Evolutionary conservation across 352 stramenopile species (phyloP), one percentile per base, ranked within the genome.

Genomic region (Globisporangium paroecandrum): DNA sequence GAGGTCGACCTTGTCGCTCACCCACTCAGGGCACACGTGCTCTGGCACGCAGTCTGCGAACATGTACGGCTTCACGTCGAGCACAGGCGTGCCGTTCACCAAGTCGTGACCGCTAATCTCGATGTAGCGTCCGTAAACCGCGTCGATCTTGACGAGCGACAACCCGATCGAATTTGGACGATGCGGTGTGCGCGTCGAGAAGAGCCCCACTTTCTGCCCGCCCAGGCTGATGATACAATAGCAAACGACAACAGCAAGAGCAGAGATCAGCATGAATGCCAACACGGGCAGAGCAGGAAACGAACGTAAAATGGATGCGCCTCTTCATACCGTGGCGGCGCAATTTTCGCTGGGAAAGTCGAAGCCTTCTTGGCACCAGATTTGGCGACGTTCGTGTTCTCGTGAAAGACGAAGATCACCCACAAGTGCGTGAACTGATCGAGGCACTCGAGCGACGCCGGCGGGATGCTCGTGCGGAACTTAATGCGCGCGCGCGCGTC

Each of bases 41-140:
- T 77, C 77, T 3, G 68, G 63, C 7, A 95, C 76, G 58, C 77
- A 84, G 75, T 96, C 88, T 43, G 87, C 87, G 13, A 86, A 85
- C 51, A 99, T 97, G 74, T 98, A 99, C 10, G 98, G 98, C 78
- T 99, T 99, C 59, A 99, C 93, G 73, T 99, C 98, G 22, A 99
- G 78, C 36, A 99, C 89, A 0, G 98, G 98, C 25, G 98, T 99
- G 59, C 97, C 97, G 75, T 99, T 89, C 55, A 98, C 87, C 8
- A 98, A 84, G 71, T 98, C 95, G 56, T 98, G 86, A 38, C 94
- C 95, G 62, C 90, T 93, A 69, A 98, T 94, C 47, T 97, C 85
- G 55, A 98, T 90, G 54, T 73, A 85, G 18, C 82, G 81, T 59
- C 85, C 77, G 66, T 91, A 74, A 34, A 98, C 82, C 18, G 77